These are phyloP conservation scores for Schizonepeta tenuifolia DNA, from an alignment of 257 asterid species.

Conservation along the genomic window DNA sequence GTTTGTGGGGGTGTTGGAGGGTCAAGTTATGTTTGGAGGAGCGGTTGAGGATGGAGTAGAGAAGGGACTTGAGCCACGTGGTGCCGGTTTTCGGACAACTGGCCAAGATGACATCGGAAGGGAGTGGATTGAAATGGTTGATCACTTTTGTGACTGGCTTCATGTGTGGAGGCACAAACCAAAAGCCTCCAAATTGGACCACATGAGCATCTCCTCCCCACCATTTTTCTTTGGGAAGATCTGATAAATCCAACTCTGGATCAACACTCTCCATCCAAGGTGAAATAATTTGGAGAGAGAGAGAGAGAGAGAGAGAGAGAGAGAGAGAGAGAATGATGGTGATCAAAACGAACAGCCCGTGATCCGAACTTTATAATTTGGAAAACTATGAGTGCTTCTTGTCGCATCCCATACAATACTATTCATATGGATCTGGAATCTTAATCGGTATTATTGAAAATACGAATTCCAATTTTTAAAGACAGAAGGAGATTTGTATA, in stretches of 20 bases:
- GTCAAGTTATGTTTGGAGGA: conserved; percentile 24
- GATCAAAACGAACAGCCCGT: too few species aligned
- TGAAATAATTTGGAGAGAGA: background rate
- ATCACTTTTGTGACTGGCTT: conserved; percentile 13
- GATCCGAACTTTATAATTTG: too few species aligned
- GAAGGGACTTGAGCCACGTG: conserved; percentile 40
- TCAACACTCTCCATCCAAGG: conserved; percentile 16
- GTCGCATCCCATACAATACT: too few species aligned
- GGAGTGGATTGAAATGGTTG: conserved; percentile 34
- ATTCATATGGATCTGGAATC: too few species aligned
- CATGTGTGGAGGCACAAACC: conserved; percentile 30
- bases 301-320: background rate
- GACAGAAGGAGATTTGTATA: too few species aligned
- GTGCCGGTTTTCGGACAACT: conserved; percentile 42
- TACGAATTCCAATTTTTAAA: too few species aligned
- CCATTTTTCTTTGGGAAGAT: conserved; percentile 29
- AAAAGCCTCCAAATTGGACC: conserved; percentile 28
- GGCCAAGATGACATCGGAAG: conserved; percentile 29
- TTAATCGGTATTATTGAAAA: too few species aligned
- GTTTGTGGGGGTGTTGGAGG: conserved; percentile 32
- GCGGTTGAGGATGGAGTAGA: conserved; percentile 26
- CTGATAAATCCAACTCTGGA: background rate
- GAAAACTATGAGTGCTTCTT: too few species aligned
- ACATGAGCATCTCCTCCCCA: conserved; percentile 26
- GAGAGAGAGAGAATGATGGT: background rate